phyloP scores from a whole-genome alignment of 345 rosid species.

The Ceriops tagal region DNA sequence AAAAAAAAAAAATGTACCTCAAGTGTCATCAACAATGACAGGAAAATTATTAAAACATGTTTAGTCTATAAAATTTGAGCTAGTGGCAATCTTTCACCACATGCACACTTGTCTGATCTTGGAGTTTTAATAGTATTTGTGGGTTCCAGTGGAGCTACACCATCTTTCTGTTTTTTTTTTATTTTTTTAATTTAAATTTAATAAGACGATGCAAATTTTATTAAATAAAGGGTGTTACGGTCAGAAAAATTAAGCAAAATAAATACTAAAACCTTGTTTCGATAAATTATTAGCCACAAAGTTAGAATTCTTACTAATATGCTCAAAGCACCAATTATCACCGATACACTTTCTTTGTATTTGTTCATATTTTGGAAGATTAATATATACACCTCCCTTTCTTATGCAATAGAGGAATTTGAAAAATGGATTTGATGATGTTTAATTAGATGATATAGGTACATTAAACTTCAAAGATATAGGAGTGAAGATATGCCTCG shows the following conservation, averaged over 20 bases:
- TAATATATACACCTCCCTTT: not conserved
- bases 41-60: not conserved
- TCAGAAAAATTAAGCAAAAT: too few species aligned
- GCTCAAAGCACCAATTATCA: too few species aligned
- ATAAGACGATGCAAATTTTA: too few species aligned
- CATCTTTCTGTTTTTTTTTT: too few species aligned
- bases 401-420: not conserved
- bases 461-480: too few species aligned
- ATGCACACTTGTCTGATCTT: not conserved
- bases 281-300: too few species aligned
- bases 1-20: not conserved
- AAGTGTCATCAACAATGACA: not conserved
- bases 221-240: too few species aligned
- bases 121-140: too few species aligned
- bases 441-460: too few species aligned
- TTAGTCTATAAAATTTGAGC: not conserved
- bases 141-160: constrained; percentile 4
- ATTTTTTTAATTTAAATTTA: too few species aligned
- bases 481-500: not conserved
- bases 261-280: too few species aligned
- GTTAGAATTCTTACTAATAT: too few species aligned
- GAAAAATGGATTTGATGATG: not conserved
- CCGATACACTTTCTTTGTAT: constrained; percentile 12
- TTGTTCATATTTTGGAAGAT: constrained; percentile 28
- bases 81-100: constrained; percentile 1